Percentiles rank a stretch among this genome's conserved stretches.
phyloP scores from a whole-genome alignment of 805 yeast species.

The Yueomyces sinensis region DNA sequence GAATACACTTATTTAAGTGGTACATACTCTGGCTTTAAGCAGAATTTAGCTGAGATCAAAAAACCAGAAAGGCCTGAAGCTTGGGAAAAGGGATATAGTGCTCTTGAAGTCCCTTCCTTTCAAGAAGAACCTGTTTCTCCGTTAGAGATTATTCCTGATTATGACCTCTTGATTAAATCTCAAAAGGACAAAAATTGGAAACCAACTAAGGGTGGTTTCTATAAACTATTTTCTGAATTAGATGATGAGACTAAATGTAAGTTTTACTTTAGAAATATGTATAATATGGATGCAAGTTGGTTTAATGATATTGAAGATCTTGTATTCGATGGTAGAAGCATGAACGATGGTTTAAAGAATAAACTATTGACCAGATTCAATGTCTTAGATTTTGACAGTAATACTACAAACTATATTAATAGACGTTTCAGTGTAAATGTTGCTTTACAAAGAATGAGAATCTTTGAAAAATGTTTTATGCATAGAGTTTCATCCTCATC shows the following conservation, averaged over 20 bases:
- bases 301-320: slow-evolving; percentile 4
- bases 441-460: background rate
- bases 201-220: background rate
- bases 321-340: background rate
- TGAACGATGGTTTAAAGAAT: background rate
- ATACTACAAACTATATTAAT: background rate
- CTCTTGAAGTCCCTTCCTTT: background rate
- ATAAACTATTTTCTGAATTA: background rate
- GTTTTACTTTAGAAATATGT: slow-evolving; percentile 8
- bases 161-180: background rate
- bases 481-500: background rate
- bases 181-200: background rate
- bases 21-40: background rate
- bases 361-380: background rate
- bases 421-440: background rate
- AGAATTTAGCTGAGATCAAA: background rate
- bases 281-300: slow-evolving; percentile 7
- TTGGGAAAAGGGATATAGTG: background rate
- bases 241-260: slow-evolving; percentile 2
- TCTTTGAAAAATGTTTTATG: background rate
- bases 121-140: background rate
- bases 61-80: background rate
- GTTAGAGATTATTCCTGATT: background rate
- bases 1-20: too few relatives aligned
- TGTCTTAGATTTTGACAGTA: background rate